Evolutionary conservation across 768 basidiomycete species (phyloP).

Genomic region (Ramaria sp.): DNA sequence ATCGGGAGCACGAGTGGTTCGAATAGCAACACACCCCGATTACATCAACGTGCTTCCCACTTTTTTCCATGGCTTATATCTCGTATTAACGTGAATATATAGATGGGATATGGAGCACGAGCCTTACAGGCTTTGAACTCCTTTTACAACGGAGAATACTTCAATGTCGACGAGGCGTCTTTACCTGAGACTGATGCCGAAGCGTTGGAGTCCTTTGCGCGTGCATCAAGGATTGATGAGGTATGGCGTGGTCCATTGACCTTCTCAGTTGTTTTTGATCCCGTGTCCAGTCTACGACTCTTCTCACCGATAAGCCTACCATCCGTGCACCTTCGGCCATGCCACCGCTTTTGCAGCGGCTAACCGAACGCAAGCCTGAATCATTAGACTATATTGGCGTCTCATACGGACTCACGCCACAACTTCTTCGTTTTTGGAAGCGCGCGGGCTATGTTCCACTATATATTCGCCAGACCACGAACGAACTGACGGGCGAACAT

Average conservation of each 20-base stretch:
- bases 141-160: constrained; percentile 90
- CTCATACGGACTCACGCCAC: constrained; percentile 87
- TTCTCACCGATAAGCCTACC: constrained; percentile 71
- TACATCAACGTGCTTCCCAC: constrained; percentile 64
- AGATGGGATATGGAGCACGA: constrained; percentile 97
- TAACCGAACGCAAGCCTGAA: constrained; percentile 86
- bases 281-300: constrained; percentile 31
- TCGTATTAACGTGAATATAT: constrained; percentile 1
- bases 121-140: constrained; percentile 79
- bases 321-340: constrained; percentile 67
- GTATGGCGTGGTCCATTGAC: background rate
- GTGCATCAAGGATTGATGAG: constrained; percentile 5
- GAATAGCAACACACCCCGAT: constrained; percentile 94
- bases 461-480: constrained; percentile 87
- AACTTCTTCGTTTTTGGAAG: constrained; percentile 93
- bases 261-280: background rate
- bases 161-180: constrained; percentile 68
- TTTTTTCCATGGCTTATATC: constrained; percentile 2
- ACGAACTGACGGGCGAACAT: constrained; percentile 94
- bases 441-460: constrained; percentile 83
- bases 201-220: background rate
- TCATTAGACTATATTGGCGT: constrained; percentile 90
- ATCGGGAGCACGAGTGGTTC: constrained; percentile 83
- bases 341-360: constrained; percentile 86
- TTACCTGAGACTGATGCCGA: constrained; percentile 13